Evolutionary conservation across 2,329 filamentous ascomycete species (phyloP).

Genomic region (Pseudogymnoascus sp.): DNA sequence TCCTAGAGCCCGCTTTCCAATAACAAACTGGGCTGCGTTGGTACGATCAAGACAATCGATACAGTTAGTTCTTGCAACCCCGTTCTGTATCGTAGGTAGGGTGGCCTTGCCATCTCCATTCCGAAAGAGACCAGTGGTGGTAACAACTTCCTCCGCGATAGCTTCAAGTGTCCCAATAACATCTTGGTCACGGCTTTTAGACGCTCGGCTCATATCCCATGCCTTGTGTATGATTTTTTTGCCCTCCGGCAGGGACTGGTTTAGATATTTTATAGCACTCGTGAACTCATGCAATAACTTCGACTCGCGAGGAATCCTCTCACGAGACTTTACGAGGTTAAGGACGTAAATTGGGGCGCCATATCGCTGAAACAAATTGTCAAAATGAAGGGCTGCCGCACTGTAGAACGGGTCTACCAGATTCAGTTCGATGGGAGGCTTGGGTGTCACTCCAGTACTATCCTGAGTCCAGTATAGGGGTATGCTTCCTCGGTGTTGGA

Average conservation of each 20-base stretch:
- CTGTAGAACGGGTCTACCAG: conserved; percentile 95
- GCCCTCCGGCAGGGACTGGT: conserved; percentile 77
- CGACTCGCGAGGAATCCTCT: conserved; percentile 82
- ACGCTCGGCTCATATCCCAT: conserved; percentile 96
- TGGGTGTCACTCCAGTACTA: conserved; percentile 87
- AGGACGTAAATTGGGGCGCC: conserved; percentile 86
- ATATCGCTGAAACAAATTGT: conserved; percentile 88
- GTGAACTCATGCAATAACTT: conserved; percentile 85
- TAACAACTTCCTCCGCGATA: conserved; percentile 81
- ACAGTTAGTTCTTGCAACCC: conserved; percentile 90
- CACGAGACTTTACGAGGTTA: conserved; percentile 83
- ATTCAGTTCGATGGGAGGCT: conserved; percentile 91
- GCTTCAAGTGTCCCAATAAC: conserved; percentile 86
- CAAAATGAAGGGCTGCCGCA: conserved; percentile 87
- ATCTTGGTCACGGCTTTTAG: conserved; percentile 85
- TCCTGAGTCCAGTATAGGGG: conserved; percentile 97
- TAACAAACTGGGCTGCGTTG: conserved; percentile 95
- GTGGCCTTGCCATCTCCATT: conserved; percentile 70
- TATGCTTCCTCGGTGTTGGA: conserved; percentile 94
- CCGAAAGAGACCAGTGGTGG: conserved; percentile 85
- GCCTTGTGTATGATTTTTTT: conserved; percentile 90
- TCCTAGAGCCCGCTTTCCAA: conserved; percentile 87
- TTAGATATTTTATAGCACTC: conserved; percentile 80
- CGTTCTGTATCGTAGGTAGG: conserved; percentile 71
- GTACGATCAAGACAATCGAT: conserved; percentile 97